These are phyloP conservation scores for Geotrichum reessii DNA, from an alignment of 1,139 yeast genomes.

Conservation along the genomic window DNA sequence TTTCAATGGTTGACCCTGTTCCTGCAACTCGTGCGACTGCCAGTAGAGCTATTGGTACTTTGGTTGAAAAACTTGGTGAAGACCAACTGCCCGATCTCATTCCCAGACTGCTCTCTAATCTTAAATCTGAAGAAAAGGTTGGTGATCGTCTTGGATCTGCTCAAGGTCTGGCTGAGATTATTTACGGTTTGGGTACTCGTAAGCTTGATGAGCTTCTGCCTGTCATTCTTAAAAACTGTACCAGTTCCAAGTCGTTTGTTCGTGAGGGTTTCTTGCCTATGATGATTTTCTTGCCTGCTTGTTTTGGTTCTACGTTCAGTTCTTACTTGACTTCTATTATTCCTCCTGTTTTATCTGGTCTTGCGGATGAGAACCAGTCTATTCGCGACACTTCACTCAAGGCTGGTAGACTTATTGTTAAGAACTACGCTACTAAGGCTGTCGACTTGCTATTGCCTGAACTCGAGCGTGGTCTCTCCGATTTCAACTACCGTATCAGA, in stretches of 20 bases:
- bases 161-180: conserved; percentile 91
- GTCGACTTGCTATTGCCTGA: conserved; percentile 92
- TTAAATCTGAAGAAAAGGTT: conserved; percentile 72
- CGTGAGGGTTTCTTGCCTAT: conserved; percentile 94
- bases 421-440: conserved; percentile 87
- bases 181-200: conserved; percentile 81
- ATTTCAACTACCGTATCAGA: conserved; percentile 79
- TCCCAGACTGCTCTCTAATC: conserved; percentile 68
- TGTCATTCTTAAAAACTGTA: conserved; percentile 64
- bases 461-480: conserved; percentile 82
- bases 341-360: conserved; percentile 83
- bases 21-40: conserved; percentile 97
- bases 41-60: conserved; percentile 91
- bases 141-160: conserved; percentile 97
- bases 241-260: conserved; percentile 58
- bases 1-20: conserved; percentile 97
- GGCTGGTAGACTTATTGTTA: conserved; percentile 88
- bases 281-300: conserved; percentile 82
- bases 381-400: conserved; percentile 86
- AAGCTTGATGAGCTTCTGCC: conserved; percentile 90
- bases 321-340: conserved; percentile 81
- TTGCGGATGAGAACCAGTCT: conserved; percentile 84
- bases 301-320: conserved; percentile 88
- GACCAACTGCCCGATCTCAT: conserved; percentile 90
- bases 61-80: conserved; percentile 94